phyloP scores from a whole-genome alignment of 2,329 filamentous ascomycete genomes.

The Cercospora nicotianae region DNA sequence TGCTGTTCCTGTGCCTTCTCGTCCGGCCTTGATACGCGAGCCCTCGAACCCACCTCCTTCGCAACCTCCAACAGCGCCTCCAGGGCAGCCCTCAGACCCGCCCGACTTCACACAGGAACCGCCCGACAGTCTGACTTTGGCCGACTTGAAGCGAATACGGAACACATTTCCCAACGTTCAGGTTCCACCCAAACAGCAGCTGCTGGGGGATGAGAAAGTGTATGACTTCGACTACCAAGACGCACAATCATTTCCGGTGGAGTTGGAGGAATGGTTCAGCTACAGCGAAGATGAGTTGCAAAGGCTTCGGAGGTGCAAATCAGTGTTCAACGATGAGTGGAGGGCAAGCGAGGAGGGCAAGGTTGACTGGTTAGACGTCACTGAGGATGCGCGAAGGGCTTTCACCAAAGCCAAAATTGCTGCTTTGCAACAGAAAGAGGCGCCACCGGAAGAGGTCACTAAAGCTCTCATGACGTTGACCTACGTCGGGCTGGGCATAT shows the following conservation, averaged over 20 bases:
- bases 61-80: constrained; percentile 46
- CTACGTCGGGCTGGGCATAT: constrained; percentile 51
- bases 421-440: constrained; percentile 38
- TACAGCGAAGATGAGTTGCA: constrained; percentile 85
- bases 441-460: constrained; percentile 36
- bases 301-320: constrained; percentile 71
- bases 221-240: constrained; percentile 75
- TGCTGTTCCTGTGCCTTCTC: constrained; percentile 24
- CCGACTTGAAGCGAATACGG: constrained; percentile 49
- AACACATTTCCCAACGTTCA: constrained; percentile 47
- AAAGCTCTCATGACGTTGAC: constrained; percentile 46
- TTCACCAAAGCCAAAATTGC: constrained; percentile 56
- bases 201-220: constrained; percentile 38
- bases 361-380: constrained; percentile 66
- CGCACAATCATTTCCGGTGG: constrained; percentile 67
- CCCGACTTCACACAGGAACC: constrained; percentile 37
- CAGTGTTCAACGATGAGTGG: constrained; percentile 78
- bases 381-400: constrained; percentile 54
- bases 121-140: constrained; percentile 49
- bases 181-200: constrained; percentile 31
- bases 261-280: constrained; percentile 96
- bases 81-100: constrained; percentile 39
- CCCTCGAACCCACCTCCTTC: constrained; percentile 44
- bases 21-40: constrained; percentile 45
- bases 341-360: constrained; percentile 41